Evolutionary conservation across 352 stramenopile genomes (phyloP).

Genomic region (Globisporangium echinulatum): DNA sequence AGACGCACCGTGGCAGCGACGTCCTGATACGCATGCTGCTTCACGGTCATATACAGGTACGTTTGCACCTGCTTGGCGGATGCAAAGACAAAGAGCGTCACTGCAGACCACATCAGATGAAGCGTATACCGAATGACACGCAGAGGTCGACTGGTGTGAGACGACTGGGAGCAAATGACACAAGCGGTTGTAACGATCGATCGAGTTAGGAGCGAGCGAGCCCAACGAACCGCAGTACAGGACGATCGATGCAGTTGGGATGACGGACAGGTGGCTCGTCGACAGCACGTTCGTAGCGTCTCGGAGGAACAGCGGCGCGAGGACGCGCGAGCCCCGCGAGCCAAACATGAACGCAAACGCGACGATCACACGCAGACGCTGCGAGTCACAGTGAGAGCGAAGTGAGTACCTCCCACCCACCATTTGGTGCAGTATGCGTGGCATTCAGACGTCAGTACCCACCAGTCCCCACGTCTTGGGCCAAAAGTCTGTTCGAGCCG

Average conservation of each 20-base stretch:
- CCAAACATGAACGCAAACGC: slow-evolving; percentile 68
- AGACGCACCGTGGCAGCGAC: slow-evolving; percentile 75
- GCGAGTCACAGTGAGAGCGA: not conserved
- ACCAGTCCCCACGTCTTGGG: slow-evolving; percentile 61
- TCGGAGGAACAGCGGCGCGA: slow-evolving; percentile 70
- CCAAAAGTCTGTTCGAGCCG: slow-evolving; percentile 49
- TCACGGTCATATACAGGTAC: slow-evolving; percentile 92
- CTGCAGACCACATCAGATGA: slow-evolving; percentile 11
- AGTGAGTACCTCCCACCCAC: not conserved
- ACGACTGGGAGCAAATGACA: not conserved
- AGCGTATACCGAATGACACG: not conserved
- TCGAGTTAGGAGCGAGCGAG: too few relatives aligned
- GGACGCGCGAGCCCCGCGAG: slow-evolving; percentile 58
- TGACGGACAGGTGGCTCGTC: slow-evolving; percentile 20
- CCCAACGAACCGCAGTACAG: slow-evolving; percentile 51
- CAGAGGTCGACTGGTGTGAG: not conserved
- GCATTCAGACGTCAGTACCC: not conserved
- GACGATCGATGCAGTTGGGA: slow-evolving; percentile 39
- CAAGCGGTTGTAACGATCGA: not conserved
- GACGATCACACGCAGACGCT: slow-evolving; percentile 52
- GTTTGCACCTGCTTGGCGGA: slow-evolving; percentile 93
- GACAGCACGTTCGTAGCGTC: slow-evolving; percentile 54
- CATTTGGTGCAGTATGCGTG: not conserved
- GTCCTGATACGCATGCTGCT: slow-evolving; percentile 96
- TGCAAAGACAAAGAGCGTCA: slow-evolving; percentile 59